Evolutionary conservation across 2,329 filamentous ascomycete species (phyloP).

Genomic region (Arthroderma sp.): DNA sequence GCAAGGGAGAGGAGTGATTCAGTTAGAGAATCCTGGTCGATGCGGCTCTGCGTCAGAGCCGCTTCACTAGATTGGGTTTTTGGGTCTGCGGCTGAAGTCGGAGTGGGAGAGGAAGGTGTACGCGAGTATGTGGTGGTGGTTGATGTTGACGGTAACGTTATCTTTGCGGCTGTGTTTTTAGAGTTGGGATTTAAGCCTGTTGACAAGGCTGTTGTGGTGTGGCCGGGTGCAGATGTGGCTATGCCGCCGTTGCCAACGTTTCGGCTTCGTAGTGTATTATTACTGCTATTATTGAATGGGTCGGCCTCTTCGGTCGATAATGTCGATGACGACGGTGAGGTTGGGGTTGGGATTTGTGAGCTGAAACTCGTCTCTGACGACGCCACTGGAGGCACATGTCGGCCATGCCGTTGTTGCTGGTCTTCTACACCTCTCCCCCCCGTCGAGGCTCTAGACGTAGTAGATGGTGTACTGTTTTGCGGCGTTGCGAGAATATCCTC

Average conservation of each 20-base stretch:
- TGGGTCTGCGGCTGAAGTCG: constrained; percentile 11
- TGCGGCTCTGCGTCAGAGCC: constrained; percentile 61
- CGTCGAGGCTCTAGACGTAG: constrained; percentile 3
- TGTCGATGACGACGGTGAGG: neutral
- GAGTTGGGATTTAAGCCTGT: constrained; percentile 2
- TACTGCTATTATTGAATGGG: constrained; percentile 6
- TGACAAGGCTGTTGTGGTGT: constrained; percentile 11
- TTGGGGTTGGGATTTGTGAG: neutral
- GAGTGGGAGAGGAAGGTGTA: constrained; percentile 3
- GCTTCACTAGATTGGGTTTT: constrained; percentile 45
- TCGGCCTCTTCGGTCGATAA: neutral
- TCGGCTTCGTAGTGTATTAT: constrained; percentile 17
- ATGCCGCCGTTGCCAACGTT: constrained; percentile 14
- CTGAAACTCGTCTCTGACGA: neutral
- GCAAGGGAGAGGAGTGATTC: constrained; percentile 72
- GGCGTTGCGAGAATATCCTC: constrained; percentile 19
- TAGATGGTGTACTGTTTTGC: constrained; percentile 9
- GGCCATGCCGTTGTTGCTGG: neutral
- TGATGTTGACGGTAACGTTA: constrained; percentile 12
- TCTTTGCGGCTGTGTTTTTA: neutral
- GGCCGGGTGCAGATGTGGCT: constrained; percentile 8
- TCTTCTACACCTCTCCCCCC: neutral
- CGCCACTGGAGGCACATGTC: too few species aligned
- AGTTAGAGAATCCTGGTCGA: constrained; percentile 72
- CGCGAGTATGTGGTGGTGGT: constrained; percentile 11